These are phyloP conservation scores for Plasmodium gaboni DNA, from an alignment of 169 alveolate species.

Conservation along the genomic window DNA sequence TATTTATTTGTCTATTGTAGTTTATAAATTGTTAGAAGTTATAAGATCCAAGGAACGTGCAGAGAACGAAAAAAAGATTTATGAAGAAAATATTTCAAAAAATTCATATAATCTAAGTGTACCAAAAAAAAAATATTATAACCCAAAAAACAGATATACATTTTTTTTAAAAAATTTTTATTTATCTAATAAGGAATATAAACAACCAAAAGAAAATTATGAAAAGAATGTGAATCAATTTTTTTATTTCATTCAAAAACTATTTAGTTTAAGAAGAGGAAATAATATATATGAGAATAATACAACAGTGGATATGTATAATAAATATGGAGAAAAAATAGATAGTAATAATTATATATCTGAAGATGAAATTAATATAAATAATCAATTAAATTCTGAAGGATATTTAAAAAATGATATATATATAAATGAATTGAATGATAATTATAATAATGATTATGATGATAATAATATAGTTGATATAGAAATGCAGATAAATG, in stretches of 20 bases:
- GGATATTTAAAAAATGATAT: not conserved
- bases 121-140: not conserved
- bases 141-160: not conserved
- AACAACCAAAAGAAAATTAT: not conserved
- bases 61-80: not conserved
- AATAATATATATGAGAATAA: not conserved
- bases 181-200: constrained; percentile 19
- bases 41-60: not conserved
- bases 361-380: constrained; percentile 1
- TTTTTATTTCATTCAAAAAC: not conserved
- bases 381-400: not conserved
- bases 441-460: not conserved
- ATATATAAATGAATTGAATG: not conserved
- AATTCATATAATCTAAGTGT: not conserved
- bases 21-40: constrained; percentile 11
- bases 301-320: too few species aligned
- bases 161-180: constrained; percentile 47
- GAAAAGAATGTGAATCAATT: not conserved
- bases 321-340: not conserved
- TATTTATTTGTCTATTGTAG: constrained; percentile 24
- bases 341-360: not conserved
- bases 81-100: not conserved
- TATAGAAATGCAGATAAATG: not conserved
- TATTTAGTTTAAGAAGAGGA: not conserved
- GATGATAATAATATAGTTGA: not conserved